Base-by-base conservation (phyloP, 1,139 yeast species). In the Williopsis jadinii region DNA sequence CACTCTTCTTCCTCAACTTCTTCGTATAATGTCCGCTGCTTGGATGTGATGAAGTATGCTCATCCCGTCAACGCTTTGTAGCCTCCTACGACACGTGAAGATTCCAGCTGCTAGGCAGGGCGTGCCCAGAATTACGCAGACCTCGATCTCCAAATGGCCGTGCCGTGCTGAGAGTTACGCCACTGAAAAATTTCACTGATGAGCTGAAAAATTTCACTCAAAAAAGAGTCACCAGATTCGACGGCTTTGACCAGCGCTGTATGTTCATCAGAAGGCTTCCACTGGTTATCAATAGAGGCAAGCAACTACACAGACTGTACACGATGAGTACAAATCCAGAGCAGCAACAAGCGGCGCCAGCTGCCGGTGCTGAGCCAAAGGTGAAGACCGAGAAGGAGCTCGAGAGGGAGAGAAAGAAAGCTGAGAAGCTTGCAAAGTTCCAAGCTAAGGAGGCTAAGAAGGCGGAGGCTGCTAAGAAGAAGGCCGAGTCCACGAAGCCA, bases 321-420 rank as follows among this genome's bases (percentile, higher is more conserved):
- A 36, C 33, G 28, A 36, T 36, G 38, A 36, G 38, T 29, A 24
- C 36, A 12, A 12, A 27, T 14, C 28, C 11, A 11, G 24, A 19
- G 4, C 24, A 19, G 24, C 24, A 19, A 19, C 4, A 19, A 6
- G 45, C 34, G 13, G 34, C 39, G 10, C 28, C 37, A 14, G 37
- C 35, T 24, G 19, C 37, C 32, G 13, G 36, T 32, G 34, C 34
- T 11, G 40, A 38, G 28, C 53, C 53, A 43, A 50, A 47, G 41
- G 51, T 51, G n/a, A 83, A 82, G 64, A 75, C 86, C 31, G 80
- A 83, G 45, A 84, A 83, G 61, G 86, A 83, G 62, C 66, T 90
- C 43, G 97, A 90, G 64, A 90, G 88, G 62, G 98, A 92, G 68
- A 80, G 83, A 59, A 90, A 90, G 71, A 90, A 90, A 75, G 97